Base-by-base conservation (phyloP, 768 basidiomycete species). In the Russula dissimulans region DNA sequence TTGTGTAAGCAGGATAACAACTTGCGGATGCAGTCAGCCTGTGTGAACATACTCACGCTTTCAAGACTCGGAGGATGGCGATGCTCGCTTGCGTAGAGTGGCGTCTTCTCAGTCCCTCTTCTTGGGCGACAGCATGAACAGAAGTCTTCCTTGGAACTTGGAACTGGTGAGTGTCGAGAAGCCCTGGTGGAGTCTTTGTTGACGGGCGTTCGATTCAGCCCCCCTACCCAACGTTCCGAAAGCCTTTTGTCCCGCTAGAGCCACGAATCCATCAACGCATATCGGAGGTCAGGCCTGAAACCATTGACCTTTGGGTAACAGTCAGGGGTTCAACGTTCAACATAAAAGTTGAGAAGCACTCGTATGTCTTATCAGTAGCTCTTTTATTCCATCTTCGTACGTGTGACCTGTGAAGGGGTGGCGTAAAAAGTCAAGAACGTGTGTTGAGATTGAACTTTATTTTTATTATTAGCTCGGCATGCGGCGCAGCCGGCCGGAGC, bases 1-100 rank as follows among this genome's bases (percentile, higher is more conserved):
- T 5, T 10, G 10, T 7, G 34, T 10, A 36, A 36, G 34, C 3
- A 38, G 36, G 36, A 45, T 46, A 15, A 11, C 3, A 12, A 12
- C 3, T 36, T 36, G 31, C 11, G 47, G n/a, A 38, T 26, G 41
- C 41, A 53, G 26, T n/a, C 52, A 5, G 10, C 11, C 42, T 31
- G 50, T 58, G 57, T 36, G 57, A 58, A 45, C 15, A 5, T 39
- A 58, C 57, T 45, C 57, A 58, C 57, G 56, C 41, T 36, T 43
- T 44, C n/a, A 26, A 26, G 10, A 42, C 36, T 18, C 26, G 46
- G 29, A 14, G 36, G n/a, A n/a, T n/a, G n/a, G n/a, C n/a, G n/a
- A n/a, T n/a, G 12, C 36, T 26, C 22, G 22, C 22, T 26, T 26
- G 22, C 22, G 22, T 26, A 26, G 7, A 15, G 31, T 29, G 10